phyloP scores from a whole-genome alignment of 345 rosid genomes.

The Lepidium africanum region DNA sequence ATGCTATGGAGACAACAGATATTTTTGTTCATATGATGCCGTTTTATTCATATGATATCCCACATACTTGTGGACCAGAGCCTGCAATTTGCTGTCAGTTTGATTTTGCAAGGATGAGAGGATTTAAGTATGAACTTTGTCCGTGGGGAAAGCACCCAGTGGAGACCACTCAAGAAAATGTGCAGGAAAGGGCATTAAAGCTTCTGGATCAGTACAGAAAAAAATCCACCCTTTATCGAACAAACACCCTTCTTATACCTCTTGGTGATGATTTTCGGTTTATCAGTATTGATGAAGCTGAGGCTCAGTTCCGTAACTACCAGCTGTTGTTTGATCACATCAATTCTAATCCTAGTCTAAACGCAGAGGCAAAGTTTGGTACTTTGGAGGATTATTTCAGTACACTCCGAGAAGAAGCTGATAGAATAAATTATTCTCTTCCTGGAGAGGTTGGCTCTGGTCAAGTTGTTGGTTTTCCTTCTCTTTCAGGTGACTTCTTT shows the following conservation, averaged over 20 bases:
- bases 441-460: conserved; percentile 80
- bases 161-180: conserved; percentile 73
- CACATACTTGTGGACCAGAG: conserved; percentile 99
- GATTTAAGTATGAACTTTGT: conserved; percentile 63
- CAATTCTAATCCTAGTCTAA: conserved; percentile 76
- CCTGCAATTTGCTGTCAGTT: conserved; percentile 98
- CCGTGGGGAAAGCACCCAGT: conserved; percentile 81
- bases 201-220: conserved; percentile 94
- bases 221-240: conserved; percentile 76
- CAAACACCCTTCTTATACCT: conserved; percentile 89
- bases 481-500: conserved; percentile 94
- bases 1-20: conserved; percentile 82
- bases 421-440: conserved; percentile 68
- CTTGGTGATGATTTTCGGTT: conserved; percentile 99
- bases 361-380: conserved; percentile 86
- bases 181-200: conserved; percentile 74
- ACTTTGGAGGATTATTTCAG: conserved; percentile 86
- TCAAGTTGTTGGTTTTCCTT: conserved; percentile 82
- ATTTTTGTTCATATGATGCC: conserved; percentile 99
- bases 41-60: conserved; percentile 91
- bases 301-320: conserved; percentile 90
- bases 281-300: conserved; percentile 74
- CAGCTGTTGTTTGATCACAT: conserved; percentile 85
- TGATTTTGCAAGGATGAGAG: conserved; percentile 74
- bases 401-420: conserved; percentile 76